phyloP scores from a whole-genome alignment of 495 filamentous ascomycete species.

The Geoglossum glabrum region DNA sequence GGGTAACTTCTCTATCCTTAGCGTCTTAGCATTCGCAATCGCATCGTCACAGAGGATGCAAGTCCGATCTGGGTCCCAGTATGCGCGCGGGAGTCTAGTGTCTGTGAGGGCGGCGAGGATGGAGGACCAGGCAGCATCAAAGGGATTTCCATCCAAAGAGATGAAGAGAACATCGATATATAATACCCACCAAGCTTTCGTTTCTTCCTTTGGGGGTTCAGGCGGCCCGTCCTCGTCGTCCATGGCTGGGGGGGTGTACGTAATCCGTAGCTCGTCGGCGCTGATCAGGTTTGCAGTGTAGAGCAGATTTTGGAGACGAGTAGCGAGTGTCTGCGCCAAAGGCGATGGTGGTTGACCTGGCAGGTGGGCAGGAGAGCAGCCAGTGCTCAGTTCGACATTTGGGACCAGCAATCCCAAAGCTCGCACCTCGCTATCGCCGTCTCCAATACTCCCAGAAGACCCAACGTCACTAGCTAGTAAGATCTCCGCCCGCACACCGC shows the following conservation, averaged over 20 bases:
- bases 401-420: constrained; percentile 63
- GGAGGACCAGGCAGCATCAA: constrained; percentile 76
- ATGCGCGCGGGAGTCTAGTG: constrained; percentile 58
- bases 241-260: constrained; percentile 30
- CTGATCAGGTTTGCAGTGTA: constrained; percentile 43
- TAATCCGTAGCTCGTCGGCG: constrained; percentile 43
- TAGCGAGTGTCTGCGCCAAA: constrained; percentile 64
- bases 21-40: constrained; percentile 23
- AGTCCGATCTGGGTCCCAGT: constrained; percentile 72
- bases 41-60: constrained; percentile 51
- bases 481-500: constrained; percentile 73
- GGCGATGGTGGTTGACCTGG: constrained; percentile 63
- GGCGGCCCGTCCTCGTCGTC: constrained; percentile 19
- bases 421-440: constrained; percentile 30
- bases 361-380: constrained; percentile 66
- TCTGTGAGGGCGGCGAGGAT: constrained; percentile 64
- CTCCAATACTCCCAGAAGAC: constrained; percentile 15
- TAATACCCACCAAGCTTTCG: constrained; percentile 80
- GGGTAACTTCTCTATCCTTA: constrained; percentile 39
- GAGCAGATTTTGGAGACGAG: constrained; percentile 54
- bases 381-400: constrained; percentile 76
- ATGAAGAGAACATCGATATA: constrained; percentile 86
- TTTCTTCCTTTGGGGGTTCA: constrained; percentile 23
- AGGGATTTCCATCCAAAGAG: constrained; percentile 73
- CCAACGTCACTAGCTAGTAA: constrained; percentile 50